Conservation (phyloP, 2,329 filamentous ascomycete genomes). For the Colletotrichum shisoi region DNA sequence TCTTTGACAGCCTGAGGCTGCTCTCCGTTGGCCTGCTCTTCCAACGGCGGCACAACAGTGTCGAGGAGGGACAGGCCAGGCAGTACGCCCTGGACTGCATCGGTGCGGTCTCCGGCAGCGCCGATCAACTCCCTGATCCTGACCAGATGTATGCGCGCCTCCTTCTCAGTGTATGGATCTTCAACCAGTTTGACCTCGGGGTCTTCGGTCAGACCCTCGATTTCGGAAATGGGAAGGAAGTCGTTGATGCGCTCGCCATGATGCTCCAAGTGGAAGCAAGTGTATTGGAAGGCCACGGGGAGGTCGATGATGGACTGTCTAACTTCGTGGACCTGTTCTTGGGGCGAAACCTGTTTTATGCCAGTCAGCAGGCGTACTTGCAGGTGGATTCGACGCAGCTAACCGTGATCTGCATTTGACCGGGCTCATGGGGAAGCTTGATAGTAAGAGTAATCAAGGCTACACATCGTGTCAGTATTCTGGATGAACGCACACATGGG, state of each 20-base stretch:
- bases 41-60: constrained; percentile 64
- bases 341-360: constrained; percentile 74
- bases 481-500: not conserved
- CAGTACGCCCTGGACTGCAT: constrained; percentile 83
- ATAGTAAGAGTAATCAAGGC: constrained; percentile 73
- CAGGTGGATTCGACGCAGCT: constrained; percentile 43
- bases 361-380: constrained; percentile 26
- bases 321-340: constrained; percentile 97
- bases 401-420: constrained; percentile 86
- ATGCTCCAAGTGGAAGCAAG: constrained; percentile 97
- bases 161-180: constrained; percentile 98
- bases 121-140: constrained; percentile 92
- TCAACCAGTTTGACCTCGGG: constrained; percentile 84
- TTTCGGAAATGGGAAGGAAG: constrained; percentile 89
- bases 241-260: constrained; percentile 91
- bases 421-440: constrained; percentile 79
- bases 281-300: constrained; percentile 93
- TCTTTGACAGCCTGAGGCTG: constrained; percentile 49
- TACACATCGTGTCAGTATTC: constrained; percentile 45
- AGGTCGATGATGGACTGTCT: constrained; percentile 95
- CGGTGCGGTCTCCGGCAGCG: constrained; percentile 85
- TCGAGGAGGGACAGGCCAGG: constrained; percentile 90
- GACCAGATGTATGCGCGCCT: constrained; percentile 92
- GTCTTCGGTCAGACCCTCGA: constrained; percentile 77
- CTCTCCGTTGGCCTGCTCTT: constrained; percentile 53